These are phyloP conservation scores for Aspergillus terreus DNA, from an alignment of 2,329 filamentous ascomycete species.

Conservation along the genomic window DNA sequence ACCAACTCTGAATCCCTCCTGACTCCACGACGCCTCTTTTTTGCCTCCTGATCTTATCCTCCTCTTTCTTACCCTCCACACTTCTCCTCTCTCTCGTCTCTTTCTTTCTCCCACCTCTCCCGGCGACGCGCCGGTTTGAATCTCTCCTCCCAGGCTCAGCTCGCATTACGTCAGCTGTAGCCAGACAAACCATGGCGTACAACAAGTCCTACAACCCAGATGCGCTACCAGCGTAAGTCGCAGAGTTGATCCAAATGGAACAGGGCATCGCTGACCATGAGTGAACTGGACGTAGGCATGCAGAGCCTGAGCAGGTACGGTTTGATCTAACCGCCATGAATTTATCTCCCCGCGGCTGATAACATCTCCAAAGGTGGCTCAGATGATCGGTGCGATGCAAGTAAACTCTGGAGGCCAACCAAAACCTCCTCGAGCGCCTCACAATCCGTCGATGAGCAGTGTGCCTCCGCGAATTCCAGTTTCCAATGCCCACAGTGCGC, in stretches of 20 bases:
- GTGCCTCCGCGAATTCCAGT: constrained; percentile 25
- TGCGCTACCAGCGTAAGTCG: constrained; percentile 79
- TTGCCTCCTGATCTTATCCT: constrained; percentile 2
- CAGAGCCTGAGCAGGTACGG: constrained; percentile 67
- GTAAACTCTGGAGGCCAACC: constrained; percentile 25
- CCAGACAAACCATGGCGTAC: constrained; percentile 70
- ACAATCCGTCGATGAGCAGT: constrained; percentile 19
- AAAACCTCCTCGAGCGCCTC: constrained; percentile 25
- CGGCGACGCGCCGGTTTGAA: background rate
- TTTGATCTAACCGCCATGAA: background rate
- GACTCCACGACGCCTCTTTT: constrained; percentile 1
- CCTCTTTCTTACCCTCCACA: constrained; percentile 1
- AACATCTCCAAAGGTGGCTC: constrained; percentile 36
- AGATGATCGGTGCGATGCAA: constrained; percentile 40
- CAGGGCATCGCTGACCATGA: constrained; percentile 11
- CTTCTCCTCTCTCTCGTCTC: background rate
- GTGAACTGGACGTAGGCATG: constrained; percentile 52
- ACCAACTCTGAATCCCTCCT: constrained; percentile 1
- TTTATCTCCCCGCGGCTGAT: constrained; percentile 3
- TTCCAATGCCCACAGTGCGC: constrained; percentile 18
- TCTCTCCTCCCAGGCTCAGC: constrained; percentile 5
- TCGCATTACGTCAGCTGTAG: constrained; percentile 24
- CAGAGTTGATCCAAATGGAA: background rate
- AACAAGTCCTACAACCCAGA: constrained; percentile 91
- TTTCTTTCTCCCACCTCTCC: background rate